Conservation (phyloP, 2,329 filamentous ascomycete species). For the Macrophomina tecta region DNA sequence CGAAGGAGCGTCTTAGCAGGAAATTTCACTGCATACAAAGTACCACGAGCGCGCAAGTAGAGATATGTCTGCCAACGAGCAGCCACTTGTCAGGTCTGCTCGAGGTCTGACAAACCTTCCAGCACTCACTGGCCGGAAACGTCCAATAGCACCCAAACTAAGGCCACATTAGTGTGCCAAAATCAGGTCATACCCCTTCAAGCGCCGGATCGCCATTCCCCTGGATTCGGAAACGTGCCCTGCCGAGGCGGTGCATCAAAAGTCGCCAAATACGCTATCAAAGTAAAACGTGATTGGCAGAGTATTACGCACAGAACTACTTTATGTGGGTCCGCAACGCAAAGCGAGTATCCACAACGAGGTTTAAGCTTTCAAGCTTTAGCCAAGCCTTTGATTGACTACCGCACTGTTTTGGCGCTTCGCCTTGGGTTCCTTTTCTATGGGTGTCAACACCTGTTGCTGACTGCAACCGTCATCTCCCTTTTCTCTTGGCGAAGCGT, state of each 20-base stretch:
- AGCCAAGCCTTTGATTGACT: neutral
- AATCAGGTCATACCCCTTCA: neutral
- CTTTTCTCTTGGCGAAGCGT: neutral
- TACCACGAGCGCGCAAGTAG: neutral
- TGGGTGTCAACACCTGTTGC: too few relatives aligned
- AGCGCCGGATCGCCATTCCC: neutral
- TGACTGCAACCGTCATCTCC: too few relatives aligned
- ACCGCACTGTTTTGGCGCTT: neutral
- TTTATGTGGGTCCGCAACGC: neutral
- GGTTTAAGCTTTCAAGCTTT: slow-evolving; percentile 3
- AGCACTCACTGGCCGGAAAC: neutral
- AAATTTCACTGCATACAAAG: neutral
- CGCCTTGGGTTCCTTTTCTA: neutral
- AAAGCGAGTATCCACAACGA: neutral
- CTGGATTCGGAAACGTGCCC: slow-evolving; percentile 2
- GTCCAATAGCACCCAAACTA: slow-evolving; percentile 4
- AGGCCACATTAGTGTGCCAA: neutral
- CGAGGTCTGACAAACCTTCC: neutral
- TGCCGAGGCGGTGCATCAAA: neutral
- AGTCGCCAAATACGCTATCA: neutral
- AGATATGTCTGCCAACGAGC: neutral
- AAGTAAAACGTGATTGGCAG: neutral
- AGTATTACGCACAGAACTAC: neutral
- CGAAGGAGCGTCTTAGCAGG: neutral
- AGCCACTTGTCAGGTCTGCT: neutral